Conservation (phyloP, 345 rosid genomes). For the Reutealis trisperma region DNA sequence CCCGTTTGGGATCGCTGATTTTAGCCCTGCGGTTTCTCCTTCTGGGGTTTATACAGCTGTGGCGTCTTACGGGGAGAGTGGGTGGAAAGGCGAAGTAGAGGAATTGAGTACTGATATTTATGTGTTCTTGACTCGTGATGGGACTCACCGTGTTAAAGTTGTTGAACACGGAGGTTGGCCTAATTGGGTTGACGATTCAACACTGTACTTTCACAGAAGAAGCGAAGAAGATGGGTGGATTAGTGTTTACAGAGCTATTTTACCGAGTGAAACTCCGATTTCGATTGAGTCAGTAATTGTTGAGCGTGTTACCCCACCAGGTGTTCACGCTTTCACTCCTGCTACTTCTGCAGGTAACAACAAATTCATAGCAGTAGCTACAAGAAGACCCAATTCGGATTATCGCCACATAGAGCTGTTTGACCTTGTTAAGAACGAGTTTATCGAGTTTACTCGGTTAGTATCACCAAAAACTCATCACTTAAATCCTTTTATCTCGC, state of each 20-base stretch:
- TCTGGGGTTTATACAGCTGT: constrained; percentile 73
- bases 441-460: constrained; percentile 62
- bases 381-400: constrained; percentile 57
- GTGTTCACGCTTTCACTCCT: constrained; percentile 88
- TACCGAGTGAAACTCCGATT: constrained; percentile 39
- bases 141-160: constrained; percentile 65
- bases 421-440: constrained; percentile 52
- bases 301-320: constrained; percentile 74
- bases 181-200: constrained; percentile 76
- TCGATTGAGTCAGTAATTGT: constrained; percentile 46
- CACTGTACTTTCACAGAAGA: constrained; percentile 70
- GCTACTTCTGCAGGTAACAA: constrained; percentile 79
- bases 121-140: constrained; percentile 72
- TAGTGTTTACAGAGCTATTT: constrained; percentile 61
- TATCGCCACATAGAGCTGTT: constrained; percentile 84
- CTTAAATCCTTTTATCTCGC: constrained; percentile 79
- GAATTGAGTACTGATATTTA: constrained; percentile 76
- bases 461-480: constrained; percentile 74
- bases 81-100: constrained; percentile 78
- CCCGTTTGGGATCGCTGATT: constrained; percentile 68
- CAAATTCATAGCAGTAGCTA: constrained; percentile 72
- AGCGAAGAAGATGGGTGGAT: constrained; percentile 65
- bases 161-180: constrained; percentile 94
- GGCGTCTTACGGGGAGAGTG: constrained; percentile 67
- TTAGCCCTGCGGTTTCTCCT: constrained; percentile 82